These are phyloP conservation scores for Cladophialophora yegresii DNA, from an alignment of 2,329 filamentous ascomycete genomes.

Conservation along the genomic window DNA sequence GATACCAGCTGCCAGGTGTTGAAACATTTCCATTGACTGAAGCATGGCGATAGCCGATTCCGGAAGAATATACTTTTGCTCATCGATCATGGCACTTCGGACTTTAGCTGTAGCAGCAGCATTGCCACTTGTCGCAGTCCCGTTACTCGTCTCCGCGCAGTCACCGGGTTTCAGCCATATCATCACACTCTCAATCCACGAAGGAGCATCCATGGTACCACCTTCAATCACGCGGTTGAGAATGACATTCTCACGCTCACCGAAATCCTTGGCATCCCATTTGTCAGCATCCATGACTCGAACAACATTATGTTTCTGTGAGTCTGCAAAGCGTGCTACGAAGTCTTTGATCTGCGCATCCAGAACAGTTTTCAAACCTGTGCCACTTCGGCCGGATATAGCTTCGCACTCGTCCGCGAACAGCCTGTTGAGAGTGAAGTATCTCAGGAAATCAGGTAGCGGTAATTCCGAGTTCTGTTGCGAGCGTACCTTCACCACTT, in stretches of 20 bases:
- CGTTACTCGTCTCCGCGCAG: slow-evolving; percentile 34
- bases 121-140: slow-evolving; percentile 24
- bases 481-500: slow-evolving; percentile 64
- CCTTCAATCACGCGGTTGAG: slow-evolving; percentile 59
- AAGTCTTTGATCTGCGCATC: slow-evolving; percentile 65
- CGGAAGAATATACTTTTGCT: slow-evolving; percentile 82
- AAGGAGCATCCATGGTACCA: slow-evolving; percentile 60
- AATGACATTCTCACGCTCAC: slow-evolving; percentile 53
- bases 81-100: slow-evolving; percentile 75
- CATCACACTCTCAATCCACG: slow-evolving; percentile 55
- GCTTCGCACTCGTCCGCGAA: slow-evolving; percentile 69
- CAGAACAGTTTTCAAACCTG: slow-evolving; percentile 61
- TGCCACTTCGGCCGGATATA: slow-evolving; percentile 63
- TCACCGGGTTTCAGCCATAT: slow-evolving; percentile 50
- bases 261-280: slow-evolving; percentile 67
- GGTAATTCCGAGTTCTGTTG: slow-evolving; percentile 60
- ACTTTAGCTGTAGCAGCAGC: slow-evolving; percentile 57
- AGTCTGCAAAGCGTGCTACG: slow-evolving; percentile 59
- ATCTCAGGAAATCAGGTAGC: slow-evolving; percentile 60
- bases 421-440: slow-evolving; percentile 63
- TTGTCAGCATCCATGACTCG: slow-evolving; percentile 62
- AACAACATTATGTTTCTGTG: slow-evolving; percentile 59
- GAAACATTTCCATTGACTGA: slow-evolving; percentile 75
- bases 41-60: slow-evolving; percentile 80
- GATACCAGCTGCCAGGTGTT: slow-evolving; percentile 79